Percentiles rank a stretch among this genome's conserved stretches.
Conservation (phyloP, 1,284 basidiomycete species). For the Trichosporon sp. region DNA sequence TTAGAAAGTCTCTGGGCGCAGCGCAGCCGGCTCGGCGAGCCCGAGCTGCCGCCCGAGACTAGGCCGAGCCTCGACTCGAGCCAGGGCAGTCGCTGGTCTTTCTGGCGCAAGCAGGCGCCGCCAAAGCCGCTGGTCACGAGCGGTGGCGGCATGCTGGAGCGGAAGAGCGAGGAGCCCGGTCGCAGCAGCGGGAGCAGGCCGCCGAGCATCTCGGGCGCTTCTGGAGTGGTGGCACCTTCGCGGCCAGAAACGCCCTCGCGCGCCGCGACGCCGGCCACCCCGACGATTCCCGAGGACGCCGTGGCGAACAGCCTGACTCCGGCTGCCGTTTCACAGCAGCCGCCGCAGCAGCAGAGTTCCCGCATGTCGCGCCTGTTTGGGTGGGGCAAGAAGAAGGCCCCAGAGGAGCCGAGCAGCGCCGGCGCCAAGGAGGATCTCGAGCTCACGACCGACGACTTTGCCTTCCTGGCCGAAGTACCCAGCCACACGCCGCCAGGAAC, state of each 20-base stretch:
- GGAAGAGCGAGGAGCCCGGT: conserved; percentile 25
- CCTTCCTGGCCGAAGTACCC: conserved; percentile 46
- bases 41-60: conserved; percentile 23
- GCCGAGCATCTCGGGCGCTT: not conserved
- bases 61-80: conserved; percentile 14
- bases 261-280: conserved; percentile 12
- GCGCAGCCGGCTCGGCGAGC: conserved; percentile 42
- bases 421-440: conserved; percentile 32
- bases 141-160: conserved; percentile 44
- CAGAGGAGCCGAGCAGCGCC: not conserved
- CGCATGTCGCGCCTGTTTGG: conserved; percentile 41
- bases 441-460: conserved; percentile 43
- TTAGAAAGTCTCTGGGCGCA: conserved; percentile 31
- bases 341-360: conserved; percentile 22
- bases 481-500: conserved; percentile 25
- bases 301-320: conserved; percentile 13
- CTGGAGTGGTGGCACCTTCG: not conserved
- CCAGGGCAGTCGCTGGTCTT: conserved; percentile 32
- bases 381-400: not conserved
- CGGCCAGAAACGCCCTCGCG: not conserved
- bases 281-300: not conserved
- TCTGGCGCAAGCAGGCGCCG: conserved; percentile 36
- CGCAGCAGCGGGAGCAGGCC: not conserved
- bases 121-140: conserved; percentile 39
- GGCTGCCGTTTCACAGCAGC: not conserved